These are phyloP conservation scores for Fusarium dimerum DNA, from an alignment of 2,329 filamentous ascomycete genomes.

Conservation along the genomic window DNA sequence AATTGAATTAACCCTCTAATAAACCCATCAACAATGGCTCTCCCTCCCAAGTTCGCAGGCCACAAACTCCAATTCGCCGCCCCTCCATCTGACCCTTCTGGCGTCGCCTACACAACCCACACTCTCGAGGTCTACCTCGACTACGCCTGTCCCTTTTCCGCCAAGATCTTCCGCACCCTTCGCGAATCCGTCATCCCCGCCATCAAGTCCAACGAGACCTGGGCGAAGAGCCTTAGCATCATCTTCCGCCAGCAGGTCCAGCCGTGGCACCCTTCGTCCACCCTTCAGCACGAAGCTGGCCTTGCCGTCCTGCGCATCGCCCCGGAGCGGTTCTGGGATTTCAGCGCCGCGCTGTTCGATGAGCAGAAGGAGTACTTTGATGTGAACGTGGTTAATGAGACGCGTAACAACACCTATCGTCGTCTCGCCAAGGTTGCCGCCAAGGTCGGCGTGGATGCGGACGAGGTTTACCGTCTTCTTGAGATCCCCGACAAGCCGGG, in stretches of 20 bases:
- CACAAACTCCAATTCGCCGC: constrained; percentile 61
- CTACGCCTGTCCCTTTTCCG: constrained; percentile 81
- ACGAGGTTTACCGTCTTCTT: constrained; percentile 68
- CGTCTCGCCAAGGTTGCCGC: constrained; percentile 75
- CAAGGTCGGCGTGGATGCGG: constrained; percentile 68
- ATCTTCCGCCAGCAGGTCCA: constrained; percentile 92
- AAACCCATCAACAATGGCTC: constrained; percentile 58
- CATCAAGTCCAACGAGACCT: constrained; percentile 61
- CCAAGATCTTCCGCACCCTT: constrained; percentile 74
- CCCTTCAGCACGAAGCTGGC: constrained; percentile 78
- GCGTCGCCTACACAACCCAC: constrained; percentile 50
- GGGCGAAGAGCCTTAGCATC: constrained; percentile 62
- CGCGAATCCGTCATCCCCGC: constrained; percentile 65
- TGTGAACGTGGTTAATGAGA: constrained; percentile 78
- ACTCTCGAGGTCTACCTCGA: constrained; percentile 74
- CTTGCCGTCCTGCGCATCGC: constrained; percentile 74
- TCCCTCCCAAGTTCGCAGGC: constrained; percentile 75
- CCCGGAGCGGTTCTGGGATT: constrained; percentile 77
- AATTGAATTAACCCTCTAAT: neutral
- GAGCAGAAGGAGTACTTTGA: constrained; percentile 82
- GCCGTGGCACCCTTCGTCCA: constrained; percentile 90
- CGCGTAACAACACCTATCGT: constrained; percentile 79
- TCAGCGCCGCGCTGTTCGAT: constrained; percentile 65
- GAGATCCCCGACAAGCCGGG: constrained; percentile 67
- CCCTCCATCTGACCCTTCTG: constrained; percentile 34